Evolutionary conservation across 1,284 basidiomycete species (phyloP).

Genomic region (Ceratobasidium papillatum): DNA sequence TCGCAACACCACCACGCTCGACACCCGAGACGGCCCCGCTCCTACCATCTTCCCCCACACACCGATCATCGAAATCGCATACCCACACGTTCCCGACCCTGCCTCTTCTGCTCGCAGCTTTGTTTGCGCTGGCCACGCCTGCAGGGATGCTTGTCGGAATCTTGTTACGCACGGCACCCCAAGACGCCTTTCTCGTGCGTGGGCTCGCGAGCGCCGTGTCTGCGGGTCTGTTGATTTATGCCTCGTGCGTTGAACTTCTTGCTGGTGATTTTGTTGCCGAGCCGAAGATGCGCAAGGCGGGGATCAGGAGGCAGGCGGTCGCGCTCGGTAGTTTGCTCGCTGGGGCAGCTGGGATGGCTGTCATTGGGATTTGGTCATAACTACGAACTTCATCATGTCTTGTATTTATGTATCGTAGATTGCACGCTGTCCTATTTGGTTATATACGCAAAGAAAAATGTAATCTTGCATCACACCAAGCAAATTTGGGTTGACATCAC

Average conservation of each 20-base stretch:
- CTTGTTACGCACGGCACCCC: conserved; percentile 54
- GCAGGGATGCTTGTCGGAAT: conserved; percentile 69
- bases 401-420: background rate
- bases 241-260: conserved; percentile 80
- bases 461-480: background rate
- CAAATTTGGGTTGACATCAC: conserved; percentile 20
- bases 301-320: conserved; percentile 51
- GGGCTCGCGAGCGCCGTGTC: conserved; percentile 79
- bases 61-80: background rate
- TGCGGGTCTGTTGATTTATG: conserved; percentile 80
- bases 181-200: conserved; percentile 54
- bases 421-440: background rate
- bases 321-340: conserved; percentile 47
- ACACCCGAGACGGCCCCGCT: conserved; percentile 34
- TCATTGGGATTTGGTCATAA: conserved; percentile 46
- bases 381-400: background rate
- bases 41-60: conserved; percentile 11
- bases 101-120: conserved; percentile 62
- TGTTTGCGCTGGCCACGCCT: conserved; percentile 78
- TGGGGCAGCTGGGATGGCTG: conserved; percentile 48
- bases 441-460: background rate
- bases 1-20: conserved; percentile 41
- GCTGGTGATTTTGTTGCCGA: conserved; percentile 80
- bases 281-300: conserved; percentile 52
- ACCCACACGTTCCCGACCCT: conserved; percentile 50